A percentile compares a stretch with the other conserved stretches of the same genome.
phyloP scores from a whole-genome alignment of 2,329 filamentous ascomycete genomes.

The Mollisia scopiformis region DNA sequence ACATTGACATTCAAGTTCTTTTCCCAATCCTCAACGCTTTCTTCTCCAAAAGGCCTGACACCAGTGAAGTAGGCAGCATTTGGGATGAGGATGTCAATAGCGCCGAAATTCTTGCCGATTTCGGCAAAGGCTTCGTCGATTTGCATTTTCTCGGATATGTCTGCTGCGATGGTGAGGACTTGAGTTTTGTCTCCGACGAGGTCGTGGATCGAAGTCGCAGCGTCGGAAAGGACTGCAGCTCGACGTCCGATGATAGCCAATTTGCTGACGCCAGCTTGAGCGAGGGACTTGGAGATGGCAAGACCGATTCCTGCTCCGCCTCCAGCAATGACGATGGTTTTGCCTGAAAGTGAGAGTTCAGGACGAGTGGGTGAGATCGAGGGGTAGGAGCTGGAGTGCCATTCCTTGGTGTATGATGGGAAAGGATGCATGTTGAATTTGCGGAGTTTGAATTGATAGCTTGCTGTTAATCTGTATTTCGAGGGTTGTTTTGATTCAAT shows the following conservation, averaged over 20 bases:
- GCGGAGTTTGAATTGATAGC: background rate
- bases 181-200: constrained; percentile 19
- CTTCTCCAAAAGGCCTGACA: background rate
- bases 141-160: constrained; percentile 25
- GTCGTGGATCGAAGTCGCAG: constrained; percentile 12
- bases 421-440: background rate
- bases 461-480: background rate
- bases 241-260: constrained; percentile 15
- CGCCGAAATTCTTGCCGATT: background rate
- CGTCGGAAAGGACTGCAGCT: constrained; percentile 30
- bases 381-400: constrained; percentile 34
- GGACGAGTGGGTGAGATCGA: constrained; percentile 32
- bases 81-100: constrained; percentile 10
- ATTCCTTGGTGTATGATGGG: constrained; percentile 9
- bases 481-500: background rate
- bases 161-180: constrained; percentile 29
- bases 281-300: constrained; percentile 13
- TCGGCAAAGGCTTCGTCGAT: constrained; percentile 5
- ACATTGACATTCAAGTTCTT: constrained; percentile 8
- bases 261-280: background rate
- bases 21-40: constrained; percentile 5
- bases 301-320: constrained; percentile 25
- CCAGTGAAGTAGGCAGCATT: constrained; percentile 9
- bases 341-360: constrained; percentile 15
- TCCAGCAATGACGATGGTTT: constrained; percentile 17